Conservation (phyloP, 148 eudicot species). For the Heliamphora exappendiculata region DNA sequence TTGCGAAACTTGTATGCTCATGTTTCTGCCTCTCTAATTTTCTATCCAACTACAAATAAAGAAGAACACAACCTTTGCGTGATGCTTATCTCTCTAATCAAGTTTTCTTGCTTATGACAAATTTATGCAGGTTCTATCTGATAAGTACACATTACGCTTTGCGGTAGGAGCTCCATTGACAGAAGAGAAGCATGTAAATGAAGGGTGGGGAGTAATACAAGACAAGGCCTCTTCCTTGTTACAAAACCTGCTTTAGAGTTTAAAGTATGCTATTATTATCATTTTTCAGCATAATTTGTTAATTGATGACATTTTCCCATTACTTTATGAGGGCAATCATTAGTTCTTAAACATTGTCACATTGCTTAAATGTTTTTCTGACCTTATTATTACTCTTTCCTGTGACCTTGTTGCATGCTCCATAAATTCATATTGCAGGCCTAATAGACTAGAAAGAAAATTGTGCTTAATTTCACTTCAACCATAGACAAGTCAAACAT, state of each 20-base stretch:
- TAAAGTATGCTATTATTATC: neutral
- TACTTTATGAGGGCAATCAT: neutral
- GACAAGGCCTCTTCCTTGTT: slow-evolving; percentile 52
- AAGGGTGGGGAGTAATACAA: slow-evolving; percentile 72
- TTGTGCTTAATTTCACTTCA: neutral
- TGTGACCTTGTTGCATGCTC: neutral
- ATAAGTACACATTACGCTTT: slow-evolving; percentile 56
- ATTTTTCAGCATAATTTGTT: neutral
- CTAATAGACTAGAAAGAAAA: neutral
- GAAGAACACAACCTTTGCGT: neutral
- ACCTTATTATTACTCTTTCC: neutral
- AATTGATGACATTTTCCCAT: neutral
- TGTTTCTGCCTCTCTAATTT: neutral
- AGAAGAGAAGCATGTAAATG: slow-evolving; percentile 65
- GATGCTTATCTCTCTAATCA: neutral
- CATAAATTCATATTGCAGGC: neutral
- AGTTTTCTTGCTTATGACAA: neutral
- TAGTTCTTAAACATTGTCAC: neutral
- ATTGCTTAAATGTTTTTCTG: neutral
- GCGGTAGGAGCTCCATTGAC: slow-evolving; percentile 93
- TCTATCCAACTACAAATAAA: neutral
- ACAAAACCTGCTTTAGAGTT: slow-evolving; percentile 15
- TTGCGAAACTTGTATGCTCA: neutral
- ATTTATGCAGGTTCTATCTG: slow-evolving; percentile 58
- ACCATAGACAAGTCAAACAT: neutral